These are phyloP conservation scores for Cercospora nicotianae DNA, from an alignment of 2,329 filamentous ascomycete species.

Conservation along the genomic window DNA sequence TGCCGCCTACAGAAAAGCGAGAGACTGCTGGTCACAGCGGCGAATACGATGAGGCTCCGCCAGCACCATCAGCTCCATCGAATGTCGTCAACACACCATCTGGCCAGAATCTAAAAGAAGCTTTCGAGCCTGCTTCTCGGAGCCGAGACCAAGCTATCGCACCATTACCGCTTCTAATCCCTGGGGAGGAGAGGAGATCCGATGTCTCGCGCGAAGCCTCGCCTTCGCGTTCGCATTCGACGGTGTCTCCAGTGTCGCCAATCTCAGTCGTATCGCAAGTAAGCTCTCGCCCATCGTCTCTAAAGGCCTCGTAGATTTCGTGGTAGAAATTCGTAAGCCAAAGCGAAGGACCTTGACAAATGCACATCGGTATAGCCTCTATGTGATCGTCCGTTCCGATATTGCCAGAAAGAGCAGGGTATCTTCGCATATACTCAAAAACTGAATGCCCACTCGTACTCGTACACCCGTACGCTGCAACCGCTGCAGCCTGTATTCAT, in stretches of 20 bases:
- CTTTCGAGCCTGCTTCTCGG: constrained; percentile 8
- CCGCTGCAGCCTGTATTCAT: background rate
- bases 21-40: constrained; percentile 4
- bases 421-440: constrained; percentile 1
- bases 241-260: constrained; percentile 21
- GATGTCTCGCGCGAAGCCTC: constrained; percentile 18
- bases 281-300: constrained; percentile 15
- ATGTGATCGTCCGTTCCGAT: background rate
- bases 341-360: background rate
- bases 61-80: background rate
- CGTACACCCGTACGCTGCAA: background rate
- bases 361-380: background rate
- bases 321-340: background rate
- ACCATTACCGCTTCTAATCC: constrained; percentile 16
- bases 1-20: background rate
- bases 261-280: constrained; percentile 19
- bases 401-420: background rate
- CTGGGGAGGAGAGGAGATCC: constrained; percentile 8
- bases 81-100: constrained; percentile 14
- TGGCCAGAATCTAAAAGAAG: constrained; percentile 12
- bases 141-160: constrained; percentile 4
- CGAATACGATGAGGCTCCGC: constrained; percentile 3
- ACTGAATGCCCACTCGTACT: constrained; percentile 12
- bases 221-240: constrained; percentile 17
- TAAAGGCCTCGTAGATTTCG: background rate